Percentiles rank a stretch among this genome's conserved stretches.
These are phyloP conservation scores for Aureobasidium sp. DNA, from an alignment of 2,329 filamentous ascomycete genomes.

Conservation along the genomic window DNA sequence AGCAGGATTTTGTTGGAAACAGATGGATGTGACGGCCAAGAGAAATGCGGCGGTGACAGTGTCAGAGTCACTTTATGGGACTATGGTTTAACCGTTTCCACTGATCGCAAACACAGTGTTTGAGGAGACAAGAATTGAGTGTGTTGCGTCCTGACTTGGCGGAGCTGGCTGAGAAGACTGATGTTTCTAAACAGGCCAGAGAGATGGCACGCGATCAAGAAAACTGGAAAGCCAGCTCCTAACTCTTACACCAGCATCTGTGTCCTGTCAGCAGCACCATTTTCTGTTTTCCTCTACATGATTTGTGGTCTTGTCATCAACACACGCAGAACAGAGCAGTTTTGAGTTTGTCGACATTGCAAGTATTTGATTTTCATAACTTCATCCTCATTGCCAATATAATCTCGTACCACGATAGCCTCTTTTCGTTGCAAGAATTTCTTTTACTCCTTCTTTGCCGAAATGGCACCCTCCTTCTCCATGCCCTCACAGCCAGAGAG, in stretches of 20 bases:
- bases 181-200: not conserved
- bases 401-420: not conserved
- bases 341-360: not conserved
- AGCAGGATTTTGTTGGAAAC: not conserved
- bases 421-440: not conserved
- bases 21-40: not conserved
- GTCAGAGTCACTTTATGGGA: not conserved
- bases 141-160: not conserved
- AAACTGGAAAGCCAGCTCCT: no score
- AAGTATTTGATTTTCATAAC: not conserved
- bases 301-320: not conserved
- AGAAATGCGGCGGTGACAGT: not conserved
- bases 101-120: not conserved
- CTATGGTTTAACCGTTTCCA: not conserved
- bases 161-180: not conserved
- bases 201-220: not conserved
- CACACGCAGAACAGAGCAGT: not conserved
- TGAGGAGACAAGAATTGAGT: not conserved
- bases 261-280: no score
- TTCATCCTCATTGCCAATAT: not conserved
- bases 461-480: conserved; percentile 49
- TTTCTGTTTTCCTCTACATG: no score
- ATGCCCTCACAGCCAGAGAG: conserved; percentile 61
- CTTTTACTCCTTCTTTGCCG: not conserved
- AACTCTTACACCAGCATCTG: no score